Conservation (phyloP, 2,329 filamentous ascomycete species). For the Aspergillus cejpii region DNA sequence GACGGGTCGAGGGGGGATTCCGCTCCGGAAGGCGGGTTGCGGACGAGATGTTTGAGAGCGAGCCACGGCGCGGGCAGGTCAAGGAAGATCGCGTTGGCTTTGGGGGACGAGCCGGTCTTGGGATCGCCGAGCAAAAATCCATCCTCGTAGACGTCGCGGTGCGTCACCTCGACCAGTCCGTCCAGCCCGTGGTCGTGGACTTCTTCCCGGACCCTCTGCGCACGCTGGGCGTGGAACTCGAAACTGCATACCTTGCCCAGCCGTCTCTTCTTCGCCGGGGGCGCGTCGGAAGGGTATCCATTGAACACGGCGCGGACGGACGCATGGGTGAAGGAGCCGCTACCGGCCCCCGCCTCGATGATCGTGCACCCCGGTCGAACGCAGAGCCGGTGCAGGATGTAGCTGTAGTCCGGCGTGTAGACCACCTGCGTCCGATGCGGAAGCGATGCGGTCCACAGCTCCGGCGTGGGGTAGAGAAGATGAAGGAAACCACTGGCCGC, state of each 20-base stretch:
- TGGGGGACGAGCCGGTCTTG: constrained; percentile 35
- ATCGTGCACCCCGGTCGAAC: constrained; percentile 42
- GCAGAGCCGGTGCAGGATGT: constrained; percentile 45
- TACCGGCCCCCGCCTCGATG: constrained; percentile 49
- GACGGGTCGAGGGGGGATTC: constrained; percentile 60
- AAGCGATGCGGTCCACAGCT: constrained; percentile 47
- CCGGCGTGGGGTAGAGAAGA: constrained; percentile 45
- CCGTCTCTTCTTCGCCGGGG: constrained; percentile 18
- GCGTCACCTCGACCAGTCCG: constrained; percentile 40
- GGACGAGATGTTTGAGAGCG: constrained; percentile 43
- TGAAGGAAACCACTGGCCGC: constrained; percentile 46
- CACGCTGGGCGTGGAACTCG: constrained; percentile 45
- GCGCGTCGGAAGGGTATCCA: constrained; percentile 30
- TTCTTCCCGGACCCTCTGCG: constrained; percentile 38
- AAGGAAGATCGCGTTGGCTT: constrained; percentile 45
- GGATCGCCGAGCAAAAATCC: constrained; percentile 40
- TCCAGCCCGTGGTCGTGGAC: constrained; percentile 41
- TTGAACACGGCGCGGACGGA: constrained; percentile 46
- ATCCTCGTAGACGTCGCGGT: constrained; percentile 46
- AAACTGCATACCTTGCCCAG: constrained; percentile 46
- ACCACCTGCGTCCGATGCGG: constrained; percentile 49
- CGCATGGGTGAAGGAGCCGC: constrained; percentile 48
- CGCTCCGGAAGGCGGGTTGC: constrained; percentile 27
- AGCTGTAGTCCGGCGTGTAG: constrained; percentile 50
- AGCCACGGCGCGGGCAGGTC: constrained; percentile 48